A percentile compares a stretch with the other conserved stretches of the same genome.
Conservation (phyloP, 441 rosid genomes). For the Geranium incanum region DNA sequence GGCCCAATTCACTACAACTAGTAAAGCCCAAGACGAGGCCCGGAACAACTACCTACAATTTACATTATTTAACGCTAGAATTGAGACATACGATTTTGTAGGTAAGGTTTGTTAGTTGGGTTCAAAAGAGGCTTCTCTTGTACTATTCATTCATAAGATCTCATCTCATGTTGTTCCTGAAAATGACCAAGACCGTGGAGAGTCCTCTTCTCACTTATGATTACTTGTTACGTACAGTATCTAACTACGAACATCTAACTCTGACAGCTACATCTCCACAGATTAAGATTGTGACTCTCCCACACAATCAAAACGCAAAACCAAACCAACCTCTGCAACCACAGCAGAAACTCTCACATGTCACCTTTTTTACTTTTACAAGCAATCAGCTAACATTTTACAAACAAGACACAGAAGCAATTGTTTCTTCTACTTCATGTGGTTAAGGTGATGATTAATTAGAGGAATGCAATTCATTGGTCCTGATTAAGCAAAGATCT, state of each 20-base stretch:
- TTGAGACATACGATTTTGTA: neutral
- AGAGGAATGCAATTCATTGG: neutral
- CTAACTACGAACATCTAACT: neutral
- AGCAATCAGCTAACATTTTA: neutral
- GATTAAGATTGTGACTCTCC: neutral
- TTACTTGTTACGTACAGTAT: neutral
- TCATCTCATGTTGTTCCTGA: neutral
- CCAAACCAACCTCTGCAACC: too few relatives aligned
- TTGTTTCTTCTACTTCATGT: neutral
- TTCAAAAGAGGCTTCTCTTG: neutral
- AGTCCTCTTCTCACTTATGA: slow-evolving; percentile 6
- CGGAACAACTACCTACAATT: neutral
- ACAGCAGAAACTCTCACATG: neutral
- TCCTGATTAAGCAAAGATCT: neutral
- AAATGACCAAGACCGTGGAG: neutral
- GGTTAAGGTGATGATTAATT: neutral
- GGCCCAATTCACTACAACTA: neutral
- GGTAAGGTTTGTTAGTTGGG: neutral
- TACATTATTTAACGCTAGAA: neutral
- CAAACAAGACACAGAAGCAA: too few relatives aligned
- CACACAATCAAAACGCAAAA: neutral
- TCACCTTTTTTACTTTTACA: neutral
- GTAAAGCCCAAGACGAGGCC: neutral
- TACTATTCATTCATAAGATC: neutral
- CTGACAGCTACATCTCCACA: neutral